These are phyloP conservation scores for Cladorrhinum sp. DNA, from an alignment of 2,329 filamentous ascomycete genomes.

Conservation along the genomic window DNA sequence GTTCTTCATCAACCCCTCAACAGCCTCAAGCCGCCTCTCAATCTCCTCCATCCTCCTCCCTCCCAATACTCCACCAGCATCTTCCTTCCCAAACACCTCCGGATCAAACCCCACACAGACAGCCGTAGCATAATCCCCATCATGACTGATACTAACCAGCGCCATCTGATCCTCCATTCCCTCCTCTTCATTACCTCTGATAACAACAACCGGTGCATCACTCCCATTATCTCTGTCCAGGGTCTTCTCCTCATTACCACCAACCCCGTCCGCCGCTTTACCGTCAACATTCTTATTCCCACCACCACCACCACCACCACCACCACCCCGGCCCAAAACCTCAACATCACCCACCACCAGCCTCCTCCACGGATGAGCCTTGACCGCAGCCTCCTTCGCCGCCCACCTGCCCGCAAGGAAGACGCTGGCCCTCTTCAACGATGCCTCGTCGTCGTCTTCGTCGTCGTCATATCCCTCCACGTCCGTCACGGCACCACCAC, in stretches of 20 bases:
- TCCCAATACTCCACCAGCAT: no score
- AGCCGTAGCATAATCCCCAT: constrained; percentile 76
- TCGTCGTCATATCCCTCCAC: background rate
- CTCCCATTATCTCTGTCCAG: constrained; percentile 26
- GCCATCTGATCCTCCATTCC: constrained; percentile 51
- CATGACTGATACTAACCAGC: constrained; percentile 80
- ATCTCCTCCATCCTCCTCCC: constrained; percentile 13
- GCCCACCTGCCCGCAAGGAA: constrained; percentile 51
- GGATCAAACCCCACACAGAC: constrained; percentile 53
- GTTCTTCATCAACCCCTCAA: no score
- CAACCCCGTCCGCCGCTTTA: constrained; percentile 1
- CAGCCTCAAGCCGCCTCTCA: background rate
- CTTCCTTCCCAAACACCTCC: constrained; percentile 1
- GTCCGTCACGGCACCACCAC: background rate
- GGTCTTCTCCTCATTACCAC: constrained; percentile 35
- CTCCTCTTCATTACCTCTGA: constrained; percentile 31
- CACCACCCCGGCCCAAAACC: background rate
- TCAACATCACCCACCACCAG: background rate
- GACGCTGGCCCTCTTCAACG: background rate
- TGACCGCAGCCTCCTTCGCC: constrained; percentile 72
- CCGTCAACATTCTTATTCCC: constrained; percentile 20
- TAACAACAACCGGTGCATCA: constrained; percentile 44
- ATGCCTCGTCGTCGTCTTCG: background rate
- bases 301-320: constrained; percentile 7
- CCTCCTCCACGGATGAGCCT: constrained; percentile 55